Conservation (phyloP, 192 early-diverging fungal genomes). For the Mortierella antarctica region DNA sequence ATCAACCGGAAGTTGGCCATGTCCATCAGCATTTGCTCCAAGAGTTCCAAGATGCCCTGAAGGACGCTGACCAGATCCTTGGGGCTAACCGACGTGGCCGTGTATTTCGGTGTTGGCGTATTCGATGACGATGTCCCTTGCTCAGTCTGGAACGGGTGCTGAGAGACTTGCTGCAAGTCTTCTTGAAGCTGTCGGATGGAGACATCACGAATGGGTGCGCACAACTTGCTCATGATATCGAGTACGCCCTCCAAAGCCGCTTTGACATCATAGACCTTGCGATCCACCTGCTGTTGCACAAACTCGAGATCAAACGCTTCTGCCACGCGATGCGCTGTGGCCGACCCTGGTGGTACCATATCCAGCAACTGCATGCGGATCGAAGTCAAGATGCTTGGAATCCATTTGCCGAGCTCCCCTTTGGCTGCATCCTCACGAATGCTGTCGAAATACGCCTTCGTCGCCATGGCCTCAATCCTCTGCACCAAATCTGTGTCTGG, state of each 20-base stretch:
- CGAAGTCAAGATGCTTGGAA: slow-evolving; percentile 48
- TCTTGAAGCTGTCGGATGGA: slow-evolving; percentile 51
- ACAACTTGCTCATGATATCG: slow-evolving; percentile 72
- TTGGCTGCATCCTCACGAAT: slow-evolving; percentile 69
- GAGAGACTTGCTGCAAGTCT: slow-evolving; percentile 8
- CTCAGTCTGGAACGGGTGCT: neutral
- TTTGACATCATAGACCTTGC: slow-evolving; percentile 65
- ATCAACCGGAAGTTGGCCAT: slow-evolving; percentile 81
- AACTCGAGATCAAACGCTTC: slow-evolving; percentile 76
- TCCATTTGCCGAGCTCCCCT: slow-evolving; percentile 56
- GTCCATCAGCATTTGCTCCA: slow-evolving; percentile 86
- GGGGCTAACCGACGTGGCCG: slow-evolving; percentile 8
- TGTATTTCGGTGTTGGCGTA: neutral
- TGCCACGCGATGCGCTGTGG: slow-evolving; percentile 66
- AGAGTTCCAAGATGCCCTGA: slow-evolving; percentile 61
- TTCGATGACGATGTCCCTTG: slow-evolving; percentile 1
- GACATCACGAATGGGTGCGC: slow-evolving; percentile 82
- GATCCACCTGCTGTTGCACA: slow-evolving; percentile 72
- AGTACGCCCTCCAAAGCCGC: slow-evolving; percentile 59
- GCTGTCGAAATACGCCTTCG: slow-evolving; percentile 78
- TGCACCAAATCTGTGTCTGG: slow-evolving; percentile 54
- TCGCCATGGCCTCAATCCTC: slow-evolving; percentile 67
- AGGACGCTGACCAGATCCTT: slow-evolving; percentile 61
- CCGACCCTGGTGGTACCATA: slow-evolving; percentile 67
- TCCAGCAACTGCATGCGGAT: slow-evolving; percentile 68